Percentiles rank a stretch among this genome's conserved stretches.
Evolutionary conservation across 75 land plant genomes (phyloP).

Genomic region (Sequoiadendron giganteum): DNA sequence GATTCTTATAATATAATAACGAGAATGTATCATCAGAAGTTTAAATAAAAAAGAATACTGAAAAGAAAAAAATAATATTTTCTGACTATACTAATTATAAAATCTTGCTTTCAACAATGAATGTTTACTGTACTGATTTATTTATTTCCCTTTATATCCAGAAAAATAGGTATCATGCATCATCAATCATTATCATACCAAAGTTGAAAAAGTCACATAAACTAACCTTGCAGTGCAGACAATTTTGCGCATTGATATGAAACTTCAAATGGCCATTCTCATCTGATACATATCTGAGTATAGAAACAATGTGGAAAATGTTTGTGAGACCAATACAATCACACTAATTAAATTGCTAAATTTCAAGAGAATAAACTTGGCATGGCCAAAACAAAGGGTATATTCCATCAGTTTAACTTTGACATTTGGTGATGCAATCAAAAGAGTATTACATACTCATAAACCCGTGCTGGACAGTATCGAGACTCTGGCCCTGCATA

Average conservation of each 20-base stretch:
- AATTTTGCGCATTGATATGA: constrained; percentile 97
- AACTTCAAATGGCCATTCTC: constrained; percentile 61
- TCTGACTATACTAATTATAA: not conserved
- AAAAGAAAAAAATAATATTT: not conserved
- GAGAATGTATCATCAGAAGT: not conserved
- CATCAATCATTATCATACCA: not conserved
- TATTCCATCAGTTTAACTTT: not conserved
- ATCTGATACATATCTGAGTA: constrained; percentile 76
- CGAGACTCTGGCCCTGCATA: constrained; percentile 89
- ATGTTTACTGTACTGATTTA: not conserved
- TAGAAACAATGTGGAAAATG: not conserved
- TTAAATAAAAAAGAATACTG: not conserved
- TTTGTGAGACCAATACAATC: not conserved
- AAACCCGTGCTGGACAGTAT: constrained; percentile 87
- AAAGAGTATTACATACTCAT: constrained; percentile 61
- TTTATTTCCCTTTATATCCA: not conserved
- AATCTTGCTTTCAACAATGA: not conserved
- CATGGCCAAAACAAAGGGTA: not conserved
- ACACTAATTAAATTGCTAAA: not conserved
- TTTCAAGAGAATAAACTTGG: not conserved
- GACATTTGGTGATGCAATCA: not conserved
- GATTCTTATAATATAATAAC: not conserved
- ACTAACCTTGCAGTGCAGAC: constrained; percentile 96
- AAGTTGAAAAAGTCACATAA: not conserved
- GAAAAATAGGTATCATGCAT: not conserved